Evolutionary conservation across 495 filamentous ascomycete genomes (phyloP).

Genomic region (Oidiodendron maius): DNA sequence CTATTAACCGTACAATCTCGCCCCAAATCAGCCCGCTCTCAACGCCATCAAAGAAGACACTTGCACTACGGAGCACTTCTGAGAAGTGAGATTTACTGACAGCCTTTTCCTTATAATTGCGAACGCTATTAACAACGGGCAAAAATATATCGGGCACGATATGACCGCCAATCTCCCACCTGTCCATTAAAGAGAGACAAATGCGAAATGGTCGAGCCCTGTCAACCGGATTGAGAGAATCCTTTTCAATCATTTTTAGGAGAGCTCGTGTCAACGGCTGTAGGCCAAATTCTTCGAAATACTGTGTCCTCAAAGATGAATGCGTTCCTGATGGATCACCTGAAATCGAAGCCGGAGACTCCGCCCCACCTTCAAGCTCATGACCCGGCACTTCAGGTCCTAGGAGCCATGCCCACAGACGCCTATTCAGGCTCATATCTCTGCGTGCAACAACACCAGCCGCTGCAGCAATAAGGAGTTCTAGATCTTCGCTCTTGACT

Average conservation of each 20-base stretch:
- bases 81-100: slow-evolving; percentile 58
- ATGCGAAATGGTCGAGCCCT: slow-evolving; percentile 85
- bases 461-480: slow-evolving; percentile 75
- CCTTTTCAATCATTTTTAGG: slow-evolving; percentile 62
- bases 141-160: slow-evolving; percentile 85
- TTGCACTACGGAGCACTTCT: slow-evolving; percentile 90
- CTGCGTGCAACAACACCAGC: slow-evolving; percentile 76
- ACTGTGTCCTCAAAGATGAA: slow-evolving; percentile 50
- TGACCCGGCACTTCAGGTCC: slow-evolving; percentile 65
- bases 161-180: slow-evolving; percentile 90
- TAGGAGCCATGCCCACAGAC: slow-evolving; percentile 94
- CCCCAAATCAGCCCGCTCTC: slow-evolving; percentile 91
- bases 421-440: slow-evolving; percentile 93
- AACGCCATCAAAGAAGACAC: slow-evolving; percentile 93
- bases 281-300: slow-evolving; percentile 77
- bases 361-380: slow-evolving; percentile 26
- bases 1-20: slow-evolving; percentile 59
- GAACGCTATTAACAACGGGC: slow-evolving; percentile 73
- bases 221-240: slow-evolving; percentile 52
- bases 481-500: slow-evolving; percentile 66
- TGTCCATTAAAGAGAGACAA: slow-evolving; percentile 92
- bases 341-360: slow-evolving; percentile 19
- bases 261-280: slow-evolving; percentile 68
- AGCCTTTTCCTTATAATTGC: slow-evolving; percentile 57
- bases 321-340: slow-evolving; percentile 44